These are phyloP conservation scores for Corylus americana DNA, from an alignment of 306 rosid species.

Conservation along the genomic window DNA sequence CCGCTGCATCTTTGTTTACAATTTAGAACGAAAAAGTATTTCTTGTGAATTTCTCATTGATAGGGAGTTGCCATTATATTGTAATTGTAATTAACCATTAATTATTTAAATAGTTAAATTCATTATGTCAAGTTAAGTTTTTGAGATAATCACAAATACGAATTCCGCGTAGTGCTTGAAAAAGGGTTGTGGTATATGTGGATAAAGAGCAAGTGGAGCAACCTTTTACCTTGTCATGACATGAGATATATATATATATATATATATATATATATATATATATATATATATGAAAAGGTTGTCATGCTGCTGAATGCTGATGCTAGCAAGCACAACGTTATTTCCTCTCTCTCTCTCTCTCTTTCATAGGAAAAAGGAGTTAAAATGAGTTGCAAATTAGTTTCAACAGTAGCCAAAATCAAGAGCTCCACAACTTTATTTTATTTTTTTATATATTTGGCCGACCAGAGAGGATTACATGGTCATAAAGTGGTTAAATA, in stretches of 20 bases:
- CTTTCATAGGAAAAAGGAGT: neutral
- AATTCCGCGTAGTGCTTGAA: conserved; percentile 22
- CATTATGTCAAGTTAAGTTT: no score
- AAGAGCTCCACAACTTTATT: conserved; percentile 1
- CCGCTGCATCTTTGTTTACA: no score
- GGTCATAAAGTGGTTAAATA: neutral
- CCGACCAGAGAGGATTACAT: conserved; percentile 7
- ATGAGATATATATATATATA: neutral
- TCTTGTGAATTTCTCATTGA: no score
- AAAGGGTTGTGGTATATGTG: conserved; percentile 3
- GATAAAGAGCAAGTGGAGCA: conserved; percentile 6
- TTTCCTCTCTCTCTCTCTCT: neutral
- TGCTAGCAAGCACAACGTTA: neutral
- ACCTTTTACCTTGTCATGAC: neutral
- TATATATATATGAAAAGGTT: neutral
- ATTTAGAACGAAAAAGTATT: no score
- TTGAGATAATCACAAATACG: neutral
- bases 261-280: no score
- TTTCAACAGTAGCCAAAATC: neutral
- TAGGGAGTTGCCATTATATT: no score
- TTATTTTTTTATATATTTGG: neutral
- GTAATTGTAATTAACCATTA: no score
- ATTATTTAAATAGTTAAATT: no score
- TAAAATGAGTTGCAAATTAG: neutral
- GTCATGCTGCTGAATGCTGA: neutral